Conservation (phyloP, 768 basidiomycete genomes). For the Saitozyma sp. region DNA sequence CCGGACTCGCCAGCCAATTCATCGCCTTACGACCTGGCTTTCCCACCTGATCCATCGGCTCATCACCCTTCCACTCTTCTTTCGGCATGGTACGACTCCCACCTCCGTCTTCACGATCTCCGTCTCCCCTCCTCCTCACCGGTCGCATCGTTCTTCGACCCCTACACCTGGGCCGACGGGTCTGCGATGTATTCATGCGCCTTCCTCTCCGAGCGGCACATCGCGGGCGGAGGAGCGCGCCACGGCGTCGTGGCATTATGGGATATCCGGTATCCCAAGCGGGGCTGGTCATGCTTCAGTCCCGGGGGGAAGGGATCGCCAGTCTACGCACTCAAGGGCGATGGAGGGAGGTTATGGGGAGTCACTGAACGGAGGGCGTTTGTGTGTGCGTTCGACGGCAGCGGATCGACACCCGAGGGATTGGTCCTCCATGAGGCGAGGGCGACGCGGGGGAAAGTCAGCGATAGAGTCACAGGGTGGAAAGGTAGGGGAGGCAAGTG, state of each 20-base stretch:
- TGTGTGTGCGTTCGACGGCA: slow-evolving; percentile 35
- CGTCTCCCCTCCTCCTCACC: slow-evolving; percentile 17
- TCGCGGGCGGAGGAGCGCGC: slow-evolving; percentile 39
- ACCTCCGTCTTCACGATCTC: slow-evolving; percentile 44
- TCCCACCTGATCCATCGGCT: slow-evolving; percentile 21
- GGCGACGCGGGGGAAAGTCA: slow-evolving; percentile 10
- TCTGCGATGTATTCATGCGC: slow-evolving; percentile 35
- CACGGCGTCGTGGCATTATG: slow-evolving; percentile 42
- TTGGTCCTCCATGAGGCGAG: slow-evolving; percentile 17
- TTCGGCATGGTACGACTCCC: slow-evolving; percentile 46
- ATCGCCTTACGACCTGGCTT: slow-evolving; percentile 31
- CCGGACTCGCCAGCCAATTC: slow-evolving; percentile 32
- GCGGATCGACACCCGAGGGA: slow-evolving; percentile 17
- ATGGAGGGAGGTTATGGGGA: slow-evolving; percentile 39
- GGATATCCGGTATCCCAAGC: slow-evolving; percentile 32
- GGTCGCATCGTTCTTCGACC: slow-evolving; percentile 27
- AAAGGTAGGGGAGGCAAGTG: slow-evolving; percentile 41
- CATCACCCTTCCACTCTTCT: slow-evolving; percentile 35
- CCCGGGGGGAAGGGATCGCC: slow-evolving; percentile 45
- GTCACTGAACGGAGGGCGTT: slow-evolving; percentile 39
- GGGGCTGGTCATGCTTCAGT: slow-evolving; percentile 41
- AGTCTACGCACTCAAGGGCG: slow-evolving; percentile 35
- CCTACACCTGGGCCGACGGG: slow-evolving; percentile 42
- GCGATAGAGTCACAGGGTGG: slow-evolving; percentile 25
- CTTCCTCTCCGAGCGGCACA: slow-evolving; percentile 27